Evolutionary conservation across 352 stramenopile species (phyloP).

Genomic region (Phytophthora hibernalis): DNA sequence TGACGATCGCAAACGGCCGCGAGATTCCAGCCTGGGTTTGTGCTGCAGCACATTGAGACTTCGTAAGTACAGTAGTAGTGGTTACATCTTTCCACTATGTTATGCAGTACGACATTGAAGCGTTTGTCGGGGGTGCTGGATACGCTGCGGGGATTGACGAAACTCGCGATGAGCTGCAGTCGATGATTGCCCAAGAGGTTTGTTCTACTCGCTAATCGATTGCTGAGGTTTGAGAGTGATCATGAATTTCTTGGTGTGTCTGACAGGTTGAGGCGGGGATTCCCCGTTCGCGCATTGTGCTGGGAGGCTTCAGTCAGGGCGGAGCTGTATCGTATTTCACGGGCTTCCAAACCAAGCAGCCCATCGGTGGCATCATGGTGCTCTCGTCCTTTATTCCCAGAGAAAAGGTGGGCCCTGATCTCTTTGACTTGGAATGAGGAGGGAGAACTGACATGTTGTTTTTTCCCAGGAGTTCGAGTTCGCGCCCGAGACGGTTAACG

Average conservation of each 20-base stretch:
- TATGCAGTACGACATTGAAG: conserved; percentile 93
- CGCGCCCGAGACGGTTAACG: conserved; percentile 49
- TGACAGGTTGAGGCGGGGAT: conserved; percentile 59
- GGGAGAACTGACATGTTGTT: conserved; percentile 1
- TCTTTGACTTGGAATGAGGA: too few species aligned
- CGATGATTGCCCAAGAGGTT: conserved; percentile 79
- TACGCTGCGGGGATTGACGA: conserved; percentile 88
- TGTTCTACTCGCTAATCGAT: neutral
- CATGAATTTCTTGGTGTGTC: too few species aligned
- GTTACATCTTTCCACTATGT: neutral
- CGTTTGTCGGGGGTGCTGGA: conserved; percentile 91
- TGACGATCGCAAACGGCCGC: conserved; percentile 94
- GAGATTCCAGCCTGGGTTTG: conserved; percentile 91
- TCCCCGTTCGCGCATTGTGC: conserved; percentile 89
- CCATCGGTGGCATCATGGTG: conserved; percentile 73
- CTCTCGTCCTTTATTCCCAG: conserved; percentile 80
- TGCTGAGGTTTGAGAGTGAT: too few species aligned
- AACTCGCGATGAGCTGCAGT: conserved; percentile 61
- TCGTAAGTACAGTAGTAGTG: neutral
- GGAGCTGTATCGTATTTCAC: conserved; percentile 89
- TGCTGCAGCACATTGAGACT: neutral
- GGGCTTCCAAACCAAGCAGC: conserved; percentile 65
- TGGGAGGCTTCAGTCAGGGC: conserved; percentile 96
- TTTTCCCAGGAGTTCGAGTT: conserved; percentile 51
- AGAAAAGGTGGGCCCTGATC: conserved; percentile 30